Percentiles rank a stretch among this genome's conserved stretches.
phyloP scores from a whole-genome alignment of 352 stramenopile genomes.

The Globisporangium nagaii region DNA sequence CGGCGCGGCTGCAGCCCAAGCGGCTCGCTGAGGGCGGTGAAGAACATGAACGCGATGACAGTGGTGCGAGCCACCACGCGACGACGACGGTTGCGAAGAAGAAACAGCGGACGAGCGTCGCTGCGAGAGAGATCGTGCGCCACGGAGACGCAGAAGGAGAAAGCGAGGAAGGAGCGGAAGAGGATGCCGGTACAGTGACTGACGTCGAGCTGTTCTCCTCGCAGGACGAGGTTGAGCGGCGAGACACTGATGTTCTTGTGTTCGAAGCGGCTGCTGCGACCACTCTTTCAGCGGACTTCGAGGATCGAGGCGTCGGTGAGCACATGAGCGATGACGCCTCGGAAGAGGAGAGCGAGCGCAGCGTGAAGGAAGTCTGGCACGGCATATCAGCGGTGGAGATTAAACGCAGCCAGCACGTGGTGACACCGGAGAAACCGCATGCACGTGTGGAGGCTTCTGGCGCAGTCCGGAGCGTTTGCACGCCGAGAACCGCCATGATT shows the following conservation, averaged over 20 bases:
- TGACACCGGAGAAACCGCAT: slow-evolving; percentile 12
- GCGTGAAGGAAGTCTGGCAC: too few relatives aligned
- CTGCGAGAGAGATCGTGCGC: neutral
- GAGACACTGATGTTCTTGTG: slow-evolving; percentile 8
- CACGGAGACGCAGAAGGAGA: neutral
- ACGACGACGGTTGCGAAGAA: slow-evolving; percentile 11
- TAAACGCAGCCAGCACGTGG: neutral
- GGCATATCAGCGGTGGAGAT: neutral
- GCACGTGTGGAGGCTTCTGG: neutral
- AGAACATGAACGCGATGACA: too few relatives aligned
- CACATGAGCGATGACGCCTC: neutral
- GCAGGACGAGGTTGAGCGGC: slow-evolving; percentile 29
- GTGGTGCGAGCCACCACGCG: slow-evolving; percentile 1
- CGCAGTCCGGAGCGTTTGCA: neutral
- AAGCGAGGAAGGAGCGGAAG: slow-evolving; percentile 8
- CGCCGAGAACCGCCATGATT: slow-evolving; percentile 5
- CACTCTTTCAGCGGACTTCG: slow-evolving; percentile 5
- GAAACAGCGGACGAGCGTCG: slow-evolving; percentile 1
- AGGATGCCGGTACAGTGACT: slow-evolving; percentile 37
- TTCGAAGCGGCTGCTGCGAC: neutral
- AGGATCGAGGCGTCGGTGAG: neutral
- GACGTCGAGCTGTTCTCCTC: slow-evolving; percentile 56
- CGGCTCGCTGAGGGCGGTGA: slow-evolving; percentile 1
- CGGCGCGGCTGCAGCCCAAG: slow-evolving; percentile 23
- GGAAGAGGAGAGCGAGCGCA: neutral